Evolutionary conservation across 257 asterid species (phyloP), one percentile per base, ranked within the genome.

Genomic region (Ocimum tenuiflorum): DNA sequence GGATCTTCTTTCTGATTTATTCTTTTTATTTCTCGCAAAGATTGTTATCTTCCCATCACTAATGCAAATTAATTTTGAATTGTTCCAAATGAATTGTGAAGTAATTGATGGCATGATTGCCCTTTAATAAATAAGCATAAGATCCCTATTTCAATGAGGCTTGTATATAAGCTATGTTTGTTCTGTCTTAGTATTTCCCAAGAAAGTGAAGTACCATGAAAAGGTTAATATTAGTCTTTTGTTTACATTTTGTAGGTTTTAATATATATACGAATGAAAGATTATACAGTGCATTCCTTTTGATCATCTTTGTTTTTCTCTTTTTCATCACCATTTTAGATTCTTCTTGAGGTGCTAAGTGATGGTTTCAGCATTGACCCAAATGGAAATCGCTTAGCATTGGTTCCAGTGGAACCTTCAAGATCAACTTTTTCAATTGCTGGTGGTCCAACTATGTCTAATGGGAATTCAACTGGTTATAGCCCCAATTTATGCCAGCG

Each of bases 371-470:
- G 81, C 74, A 79, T 68, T 79, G 95, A 88, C 74, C 86, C 94
- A 29, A 85, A 95, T 1, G 98, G 96, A 60, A 85, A 89, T 70
- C 86, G 84, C 73, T 53, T 91, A 72, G 92, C 95, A 7, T 63
- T 89, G 74, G 95, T 91, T 52, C 84, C 95, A 4, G 83, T 84
- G 20, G 98, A 91, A 72, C 96, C 95, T 43, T 15, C 61, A 68
- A 86, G 95, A 78, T 82, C 95, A 43, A 63, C 87, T 35, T 79
- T 87, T 27, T 82, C 98, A 60, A 86, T 87, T 75, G 98, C 96
- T 62, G 98, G 96, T 74, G 98, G 95, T 63, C 95, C 96, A 45
- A 59, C 92, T 60, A 73, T 85, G 78, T 85, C 96, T 29, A 89
- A 89, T 81, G 96, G 96, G 41, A 46, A 79, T 73, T 78, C 95